Conservation (phyloP, 768 basidiomycete genomes). For the Leccinum disarticulatum region DNA sequence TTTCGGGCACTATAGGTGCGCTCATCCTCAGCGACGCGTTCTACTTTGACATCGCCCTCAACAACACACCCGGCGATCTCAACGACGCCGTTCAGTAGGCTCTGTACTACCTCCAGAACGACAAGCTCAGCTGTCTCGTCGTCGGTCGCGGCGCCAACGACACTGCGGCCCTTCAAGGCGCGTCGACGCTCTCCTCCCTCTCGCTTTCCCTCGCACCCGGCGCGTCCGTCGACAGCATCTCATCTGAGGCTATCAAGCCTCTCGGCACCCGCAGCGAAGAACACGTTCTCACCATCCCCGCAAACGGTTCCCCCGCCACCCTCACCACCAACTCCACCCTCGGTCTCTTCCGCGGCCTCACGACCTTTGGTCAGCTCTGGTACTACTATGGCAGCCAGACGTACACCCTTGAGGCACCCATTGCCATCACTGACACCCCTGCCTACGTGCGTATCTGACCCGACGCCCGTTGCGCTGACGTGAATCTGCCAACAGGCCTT, state of each 20-base stretch:
- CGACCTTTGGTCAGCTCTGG: slow-evolving; percentile 57
- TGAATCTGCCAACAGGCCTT: slow-evolving; percentile 23
- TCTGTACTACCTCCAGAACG: slow-evolving; percentile 31
- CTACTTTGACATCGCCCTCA: slow-evolving; percentile 25
- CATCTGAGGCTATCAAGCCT: slow-evolving; percentile 35
- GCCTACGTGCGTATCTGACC: slow-evolving; percentile 38
- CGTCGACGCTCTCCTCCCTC: slow-evolving; percentile 28
- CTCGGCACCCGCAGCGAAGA: slow-evolving; percentile 42
- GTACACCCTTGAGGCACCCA: slow-evolving; percentile 42
- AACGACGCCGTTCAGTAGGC: slow-evolving; percentile 34
- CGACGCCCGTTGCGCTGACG: slow-evolving; percentile 2
- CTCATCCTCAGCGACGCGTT: slow-evolving; percentile 31
- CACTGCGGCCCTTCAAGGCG: slow-evolving; percentile 24
- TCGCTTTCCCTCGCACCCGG: slow-evolving; percentile 24
- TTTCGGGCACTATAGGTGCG: neutral
- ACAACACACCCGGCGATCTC: slow-evolving; percentile 34
- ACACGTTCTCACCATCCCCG: slow-evolving; percentile 42
- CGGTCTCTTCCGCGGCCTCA: slow-evolving; percentile 53
- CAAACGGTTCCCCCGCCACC: slow-evolving; percentile 35
- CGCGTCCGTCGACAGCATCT: slow-evolving; percentile 29
- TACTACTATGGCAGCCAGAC: slow-evolving; percentile 36
- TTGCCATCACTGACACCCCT: slow-evolving; percentile 45
- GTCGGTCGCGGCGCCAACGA: slow-evolving; percentile 40
- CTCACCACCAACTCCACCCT: slow-evolving; percentile 47
- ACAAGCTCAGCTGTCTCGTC: slow-evolving; percentile 41